phyloP scores from a whole-genome alignment of 192 early-diverging fungal genomes.

The Geranomyces variabilis region DNA sequence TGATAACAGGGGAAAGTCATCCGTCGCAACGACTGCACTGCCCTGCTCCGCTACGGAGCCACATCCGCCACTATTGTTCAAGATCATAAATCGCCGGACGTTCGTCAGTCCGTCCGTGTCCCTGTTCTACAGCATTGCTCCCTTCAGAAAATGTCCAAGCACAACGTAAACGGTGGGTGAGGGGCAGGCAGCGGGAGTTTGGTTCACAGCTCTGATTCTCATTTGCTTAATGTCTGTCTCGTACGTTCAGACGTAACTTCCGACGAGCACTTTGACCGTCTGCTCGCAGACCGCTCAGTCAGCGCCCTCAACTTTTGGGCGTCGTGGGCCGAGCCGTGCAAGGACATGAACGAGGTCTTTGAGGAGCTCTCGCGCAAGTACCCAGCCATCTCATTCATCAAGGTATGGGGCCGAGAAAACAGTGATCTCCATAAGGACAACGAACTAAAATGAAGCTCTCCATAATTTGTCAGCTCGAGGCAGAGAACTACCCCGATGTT shows the following conservation, averaged over 20 bases:
- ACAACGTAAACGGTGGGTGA: slow-evolving; percentile 31
- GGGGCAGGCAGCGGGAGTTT: not conserved
- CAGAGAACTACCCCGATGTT: slow-evolving; percentile 86
- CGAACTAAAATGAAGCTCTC: no score
- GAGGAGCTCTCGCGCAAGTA: slow-evolving; percentile 80
- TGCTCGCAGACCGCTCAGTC: slow-evolving; percentile 18
- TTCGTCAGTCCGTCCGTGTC: no score
- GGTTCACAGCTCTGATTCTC: not conserved
- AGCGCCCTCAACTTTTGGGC: slow-evolving; percentile 88
- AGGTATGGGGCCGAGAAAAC: no score
- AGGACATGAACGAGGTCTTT: slow-evolving; percentile 93
- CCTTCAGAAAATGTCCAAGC: slow-evolving; percentile 37
- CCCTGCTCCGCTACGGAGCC: no score
- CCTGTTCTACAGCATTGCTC: no score
- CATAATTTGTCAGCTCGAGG: slow-evolving; percentile 64
- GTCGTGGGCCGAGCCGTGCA: slow-evolving; percentile 85
- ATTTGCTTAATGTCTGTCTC: not conserved
- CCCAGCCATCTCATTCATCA: slow-evolving; percentile 72
- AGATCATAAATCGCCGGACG: no score
- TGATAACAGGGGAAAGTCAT: no score
- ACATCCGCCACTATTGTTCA: no score
- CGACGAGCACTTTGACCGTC: slow-evolving; percentile 38
- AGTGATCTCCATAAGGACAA: no score
- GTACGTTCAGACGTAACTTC: slow-evolving; percentile 34
- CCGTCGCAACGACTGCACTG: no score